Evolutionary conservation across 1,284 basidiomycete genomes (phyloP), one percentile per base, ranked within the genome.

Genomic region (Veloboletus limbatus): DNA sequence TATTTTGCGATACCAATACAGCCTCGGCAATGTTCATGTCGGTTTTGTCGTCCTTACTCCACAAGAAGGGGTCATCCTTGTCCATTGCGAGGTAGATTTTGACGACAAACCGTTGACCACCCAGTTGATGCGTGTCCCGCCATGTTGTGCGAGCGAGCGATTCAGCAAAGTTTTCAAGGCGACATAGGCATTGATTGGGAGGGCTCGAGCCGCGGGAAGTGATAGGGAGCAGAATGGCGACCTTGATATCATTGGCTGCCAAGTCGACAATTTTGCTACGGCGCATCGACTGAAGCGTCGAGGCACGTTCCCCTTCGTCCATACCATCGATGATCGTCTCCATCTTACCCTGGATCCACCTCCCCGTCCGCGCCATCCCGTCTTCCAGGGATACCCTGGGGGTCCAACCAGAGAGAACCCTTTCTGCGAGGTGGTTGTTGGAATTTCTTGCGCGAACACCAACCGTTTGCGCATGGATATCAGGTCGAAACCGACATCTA

Each of bases 21-120:
- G 54, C 51, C 41, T 70, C 69, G 0, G 74, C 69, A 31, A 64
- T 58, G 53, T 72, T 73, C n/a, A 42, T 35, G 2, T 52, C 27
- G 5, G 26, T 48, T 24, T 45, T 45, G 3, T 39, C 42, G 8
- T 56, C 56, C 26, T 46, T 24, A 9, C 44, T 45, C 40, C 60
- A 54, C 6, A 81, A 63, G 47, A 73, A 72, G 0, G 54, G 34
- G 49, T 82, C 78, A 42, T 77, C 75, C 8, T 70, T 43, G 48
- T 82, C 79, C 36, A 82, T 69, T 3, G 72, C 76, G 20, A 82
- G 66, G 52, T 81, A 82, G n/a, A 81, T 57, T 31, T 59, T 67
- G 27, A 73, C 36, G 10, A 54, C 52, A 51, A 68, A 79, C 2
- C 55, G 55, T n/a, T 58, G 57, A 7, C 59, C 61, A 2, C 68